phyloP scores from a whole-genome alignment of 1,284 basidiomycete species.

The Tilletiopsis washingtonensis region DNA sequence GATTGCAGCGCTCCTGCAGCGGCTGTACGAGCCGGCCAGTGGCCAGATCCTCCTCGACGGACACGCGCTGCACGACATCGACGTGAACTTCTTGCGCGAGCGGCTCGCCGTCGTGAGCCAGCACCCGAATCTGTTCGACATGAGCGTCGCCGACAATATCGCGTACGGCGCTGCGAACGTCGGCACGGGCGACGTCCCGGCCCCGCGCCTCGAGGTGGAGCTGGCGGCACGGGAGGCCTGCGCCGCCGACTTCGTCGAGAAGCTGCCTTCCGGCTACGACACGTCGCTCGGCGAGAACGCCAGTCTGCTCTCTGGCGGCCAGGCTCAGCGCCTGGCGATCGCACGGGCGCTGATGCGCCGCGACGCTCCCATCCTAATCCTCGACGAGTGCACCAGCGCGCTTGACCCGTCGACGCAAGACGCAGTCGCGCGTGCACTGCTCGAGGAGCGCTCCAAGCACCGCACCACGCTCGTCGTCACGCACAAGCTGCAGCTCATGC shows the following conservation, averaged over 20 bases:
- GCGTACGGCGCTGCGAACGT: constrained; percentile 16
- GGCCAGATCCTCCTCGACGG: constrained; percentile 29
- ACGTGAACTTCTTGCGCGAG: constrained; percentile 21
- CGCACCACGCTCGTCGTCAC: constrained; percentile 85
- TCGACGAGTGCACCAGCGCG: constrained; percentile 90
- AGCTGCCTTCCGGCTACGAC: constrained; percentile 73
- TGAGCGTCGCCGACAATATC: constrained; percentile 33
- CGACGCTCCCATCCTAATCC: constrained; percentile 63
- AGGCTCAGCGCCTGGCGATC: constrained; percentile 85
- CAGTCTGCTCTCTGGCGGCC: constrained; percentile 79
- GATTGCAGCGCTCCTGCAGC: constrained; percentile 31
- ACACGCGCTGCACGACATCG: constrained; percentile 6
- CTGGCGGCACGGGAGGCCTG: constrained; percentile 67
- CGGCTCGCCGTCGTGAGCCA: constrained; percentile 36
- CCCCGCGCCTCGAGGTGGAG: constrained; percentile 54
- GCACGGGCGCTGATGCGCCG: constrained; percentile 74
- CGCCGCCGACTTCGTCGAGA: constrained; percentile 76
- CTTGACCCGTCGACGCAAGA: constrained; percentile 55
- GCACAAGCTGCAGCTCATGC: constrained; percentile 86
- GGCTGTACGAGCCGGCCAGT: constrained; percentile 33
- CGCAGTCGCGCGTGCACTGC: constrained; percentile 65
- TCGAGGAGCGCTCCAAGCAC: constrained; percentile 43
- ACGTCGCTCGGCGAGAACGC: constrained; percentile 83
- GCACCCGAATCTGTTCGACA: constrained; percentile 30
- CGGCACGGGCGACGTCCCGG: not conserved